Evolutionary conservation across 345 rosid species (phyloP), one percentile per base, ranked within the genome.

Genomic region (Mercurialis annua): DNA sequence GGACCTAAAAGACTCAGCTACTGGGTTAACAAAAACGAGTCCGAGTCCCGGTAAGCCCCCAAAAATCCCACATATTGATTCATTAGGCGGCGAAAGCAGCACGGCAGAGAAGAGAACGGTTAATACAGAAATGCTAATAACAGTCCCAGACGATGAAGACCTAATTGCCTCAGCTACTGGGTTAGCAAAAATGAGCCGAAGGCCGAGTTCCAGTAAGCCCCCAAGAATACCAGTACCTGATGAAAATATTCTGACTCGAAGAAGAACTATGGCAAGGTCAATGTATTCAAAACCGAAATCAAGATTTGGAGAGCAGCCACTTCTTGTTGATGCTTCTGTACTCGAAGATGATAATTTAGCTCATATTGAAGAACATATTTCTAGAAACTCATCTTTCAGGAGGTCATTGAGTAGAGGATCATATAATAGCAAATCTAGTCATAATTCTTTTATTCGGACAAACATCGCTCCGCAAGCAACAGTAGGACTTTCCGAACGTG

Each of bases 281-380:
- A 72, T 62, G 60, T 82, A 77, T 79, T 86, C 88, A 34, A 92
- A 85, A 73, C 81, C 92, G 17, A 92, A 88, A 71, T 90, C 96
- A 29, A 84, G 98, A 73, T 92, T 92, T 64, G 92, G 80, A 18
- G 92, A 84, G 33, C 96, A 81, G 65, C 77, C 85, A n/a, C 73
- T 30, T 42, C 38, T 70, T 18, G 40, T 65, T 48, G 85, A 90
- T 76, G 54, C 72, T 42, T 61, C 55, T 52, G 51, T 44, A 33
- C 68, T 68, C 34, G 92, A 86, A 42, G 92, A 84, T 52, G 43
- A 43, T 58, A 49, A 43, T 58, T 74, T 71, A 30, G 69, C 58
- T 24, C 68, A n/a, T n/a, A n/a, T 68, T 9, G 80, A 52, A 68
- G 88, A 81, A 16, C 88, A 81, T 36, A 51, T 70, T 33, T 74